Conservation (phyloP, 1,284 basidiomycete species). For the Fereydounia khargensis region DNA sequence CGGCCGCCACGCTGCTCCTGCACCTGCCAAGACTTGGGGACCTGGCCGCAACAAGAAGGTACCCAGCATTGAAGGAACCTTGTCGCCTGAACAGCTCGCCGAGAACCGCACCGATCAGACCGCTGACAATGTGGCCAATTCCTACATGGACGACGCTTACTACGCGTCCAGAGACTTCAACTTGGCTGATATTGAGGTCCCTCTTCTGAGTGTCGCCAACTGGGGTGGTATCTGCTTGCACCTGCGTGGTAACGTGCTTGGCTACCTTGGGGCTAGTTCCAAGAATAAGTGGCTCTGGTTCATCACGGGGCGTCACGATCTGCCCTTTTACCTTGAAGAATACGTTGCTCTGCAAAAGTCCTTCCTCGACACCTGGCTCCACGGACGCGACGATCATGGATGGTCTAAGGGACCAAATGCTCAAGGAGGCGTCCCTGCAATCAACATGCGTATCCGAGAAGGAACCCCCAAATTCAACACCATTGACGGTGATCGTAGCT, state of each 20-base stretch:
- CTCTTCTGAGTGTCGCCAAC: conserved; percentile 54
- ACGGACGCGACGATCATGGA: conserved; percentile 35
- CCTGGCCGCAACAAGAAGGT: conserved; percentile 14
- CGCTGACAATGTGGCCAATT: conserved; percentile 50
- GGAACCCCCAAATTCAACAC: conserved; percentile 56
- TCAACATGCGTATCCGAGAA: conserved; percentile 49
- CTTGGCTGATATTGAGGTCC: conserved; percentile 51
- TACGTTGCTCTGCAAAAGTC: conserved; percentile 50
- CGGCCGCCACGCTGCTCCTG: conserved; percentile 21
- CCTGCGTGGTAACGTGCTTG: conserved; percentile 55
- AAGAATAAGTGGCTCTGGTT: conserved; percentile 57
- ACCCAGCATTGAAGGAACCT: conserved; percentile 47
- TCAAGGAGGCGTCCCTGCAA: conserved; percentile 36
- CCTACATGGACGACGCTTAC: conserved; percentile 51
- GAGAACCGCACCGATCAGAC: conserved; percentile 44
- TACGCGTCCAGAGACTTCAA: conserved; percentile 47
- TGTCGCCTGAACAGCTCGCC: conserved; percentile 44
- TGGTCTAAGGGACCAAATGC: conserved; percentile 53
- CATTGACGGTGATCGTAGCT: conserved; percentile 51
- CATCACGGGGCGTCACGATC: conserved; percentile 55
- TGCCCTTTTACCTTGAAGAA: conserved; percentile 55
- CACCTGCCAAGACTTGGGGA: conserved; percentile 6
- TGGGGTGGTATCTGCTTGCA: conserved; percentile 55
- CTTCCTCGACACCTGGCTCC: conserved; percentile 54
- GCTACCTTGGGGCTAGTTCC: conserved; percentile 50